phyloP scores from a whole-genome alignment of 2,329 filamentous ascomycete genomes.

The Anisogramma anomala region DNA sequence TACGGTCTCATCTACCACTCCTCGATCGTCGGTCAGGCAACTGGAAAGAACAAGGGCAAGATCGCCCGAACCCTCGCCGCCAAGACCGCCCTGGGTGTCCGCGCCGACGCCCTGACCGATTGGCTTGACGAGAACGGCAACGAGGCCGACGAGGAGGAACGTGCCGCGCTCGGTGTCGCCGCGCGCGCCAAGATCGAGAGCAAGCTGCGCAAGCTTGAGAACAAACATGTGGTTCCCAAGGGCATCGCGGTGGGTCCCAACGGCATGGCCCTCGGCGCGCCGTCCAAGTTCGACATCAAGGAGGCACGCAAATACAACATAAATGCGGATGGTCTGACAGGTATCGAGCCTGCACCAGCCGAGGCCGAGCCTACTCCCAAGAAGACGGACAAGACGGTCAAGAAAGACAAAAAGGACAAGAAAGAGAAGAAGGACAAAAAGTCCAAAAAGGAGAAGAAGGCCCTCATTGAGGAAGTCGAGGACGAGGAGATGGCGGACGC shows the following conservation, averaged over 20 bases:
- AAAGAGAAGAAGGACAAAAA: conserved; percentile 31
- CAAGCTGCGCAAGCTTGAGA: conserved; percentile 67
- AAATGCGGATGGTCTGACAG: conserved; percentile 75
- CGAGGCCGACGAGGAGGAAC: conserved; percentile 75
- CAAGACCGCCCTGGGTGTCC: conserved; percentile 84
- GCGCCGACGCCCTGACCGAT: conserved; percentile 79
- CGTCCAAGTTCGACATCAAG: conserved; percentile 81
- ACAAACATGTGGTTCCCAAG: conserved; percentile 73
- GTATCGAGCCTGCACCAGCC: conserved; percentile 50
- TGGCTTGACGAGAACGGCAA: conserved; percentile 60
- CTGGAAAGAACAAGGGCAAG: conserved; percentile 98
- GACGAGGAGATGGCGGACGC: conserved; percentile 19
- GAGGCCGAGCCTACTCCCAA: conserved; percentile 10
- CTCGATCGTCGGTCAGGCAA: conserved; percentile 90
- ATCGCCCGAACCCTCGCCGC: conserved; percentile 92
- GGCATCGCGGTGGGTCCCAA: conserved; percentile 65
- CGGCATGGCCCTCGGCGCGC: conserved; percentile 46
- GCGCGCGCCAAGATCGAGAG: conserved; percentile 65
- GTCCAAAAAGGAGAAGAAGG: conserved; percentile 32
- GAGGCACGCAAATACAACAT: conserved; percentile 89
- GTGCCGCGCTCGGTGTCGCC: conserved; percentile 64
- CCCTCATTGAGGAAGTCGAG: conserved; percentile 30
- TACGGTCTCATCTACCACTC: conserved; percentile 93
- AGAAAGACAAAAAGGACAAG: conserved; percentile 24
- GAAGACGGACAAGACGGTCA: conserved; percentile 23